A percentile compares a stretch with the other conserved stretches of the same genome.
Conservation (phyloP, 208 protist genomes). For the Leptomonas pyrrhocoris region DNA sequence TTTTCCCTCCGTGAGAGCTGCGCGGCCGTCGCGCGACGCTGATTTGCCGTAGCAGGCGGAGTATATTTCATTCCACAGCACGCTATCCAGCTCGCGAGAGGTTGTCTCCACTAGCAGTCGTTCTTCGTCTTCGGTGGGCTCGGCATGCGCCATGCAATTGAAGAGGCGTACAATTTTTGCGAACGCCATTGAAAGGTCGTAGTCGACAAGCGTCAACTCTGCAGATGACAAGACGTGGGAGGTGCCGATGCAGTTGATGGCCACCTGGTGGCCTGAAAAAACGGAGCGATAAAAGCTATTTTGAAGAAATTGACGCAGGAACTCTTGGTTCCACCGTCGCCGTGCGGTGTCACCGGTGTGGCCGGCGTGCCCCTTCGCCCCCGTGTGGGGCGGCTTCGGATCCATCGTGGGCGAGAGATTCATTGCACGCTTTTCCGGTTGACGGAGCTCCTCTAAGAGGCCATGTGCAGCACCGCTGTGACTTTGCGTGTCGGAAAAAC, state of each 20-base stretch:
- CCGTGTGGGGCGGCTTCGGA: neutral
- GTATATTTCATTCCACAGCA: conserved; percentile 69
- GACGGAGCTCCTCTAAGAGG: conserved; percentile 12
- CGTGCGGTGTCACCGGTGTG: conserved; percentile 6
- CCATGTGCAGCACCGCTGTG: neutral
- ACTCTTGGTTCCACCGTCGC: conserved; percentile 32
- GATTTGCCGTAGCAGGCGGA: conserved; percentile 56
- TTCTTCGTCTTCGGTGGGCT: conserved; percentile 56
- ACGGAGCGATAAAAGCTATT: conserved; percentile 63
- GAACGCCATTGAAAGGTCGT: conserved; percentile 63
- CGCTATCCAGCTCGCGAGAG: conserved; percentile 45
- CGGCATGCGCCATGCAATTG: conserved; percentile 69
- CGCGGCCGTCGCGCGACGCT: neutral
- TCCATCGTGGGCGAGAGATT: conserved; percentile 2
- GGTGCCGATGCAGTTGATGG: conserved; percentile 66
- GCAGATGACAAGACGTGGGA: conserved; percentile 42
- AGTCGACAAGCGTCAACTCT: conserved; percentile 45
- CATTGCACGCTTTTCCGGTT: neutral
- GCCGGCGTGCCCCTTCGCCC: neutral
- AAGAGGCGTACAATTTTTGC: conserved; percentile 71
- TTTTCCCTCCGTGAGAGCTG: neutral
- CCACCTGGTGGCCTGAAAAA: conserved; percentile 70
- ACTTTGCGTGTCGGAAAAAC: conserved; percentile 1
- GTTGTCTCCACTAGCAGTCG: conserved; percentile 53
- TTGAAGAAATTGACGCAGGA: conserved; percentile 52